Base-by-base conservation (phyloP, 2,329 filamentous ascomycete species). In the Lojkania enalia region DNA sequence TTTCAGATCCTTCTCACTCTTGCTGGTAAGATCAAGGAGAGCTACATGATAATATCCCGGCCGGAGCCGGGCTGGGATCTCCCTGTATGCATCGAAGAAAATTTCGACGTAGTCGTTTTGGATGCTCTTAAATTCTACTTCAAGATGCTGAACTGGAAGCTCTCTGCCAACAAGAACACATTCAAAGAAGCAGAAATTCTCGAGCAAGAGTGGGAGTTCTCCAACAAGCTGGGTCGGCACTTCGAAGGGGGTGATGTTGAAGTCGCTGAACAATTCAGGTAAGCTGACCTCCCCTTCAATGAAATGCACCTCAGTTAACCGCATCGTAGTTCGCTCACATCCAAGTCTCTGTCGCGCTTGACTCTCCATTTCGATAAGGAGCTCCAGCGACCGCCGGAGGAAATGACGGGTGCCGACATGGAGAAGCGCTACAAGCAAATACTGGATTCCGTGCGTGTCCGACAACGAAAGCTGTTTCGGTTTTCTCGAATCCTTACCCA, bases 101-200 rank as follows among this genome's bases (percentile, higher is more conserved):
- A 90, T 31, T 99, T 97, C 61, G 94, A 97, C 65, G 81, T 86
- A 23, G 89, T 95, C 14, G 89, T 97, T 7, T 73, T 99, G 32
- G 92, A 96, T 61, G 91, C 92, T 0, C 77, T 99, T 57, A 95
- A 92, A 67, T 97, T 96, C 70, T 99, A 99, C 72, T 99, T 99
- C 79, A 94, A 92, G 69, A 91, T 99, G 81, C 77, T 99, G 33
- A 96, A 97, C 66, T 97, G 91, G 90, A 97, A 97, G 70, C 77
- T 99, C 41, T 91, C 88, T 58, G 89, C 90, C 44, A 97, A 97
- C 76, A 97, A 96, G 70, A 99, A 97, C 72, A 96, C 91, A 0
- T 99, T 99, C 80, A 97, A 97, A 66, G 94, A 99, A 70, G 94
- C 94, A 5, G 94, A 99, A 75, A 87, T 99, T 53, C 75, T 99